Conservation (phyloP, 352 stramenopile species). For the Hyaloperonospora brassicae region DNA sequence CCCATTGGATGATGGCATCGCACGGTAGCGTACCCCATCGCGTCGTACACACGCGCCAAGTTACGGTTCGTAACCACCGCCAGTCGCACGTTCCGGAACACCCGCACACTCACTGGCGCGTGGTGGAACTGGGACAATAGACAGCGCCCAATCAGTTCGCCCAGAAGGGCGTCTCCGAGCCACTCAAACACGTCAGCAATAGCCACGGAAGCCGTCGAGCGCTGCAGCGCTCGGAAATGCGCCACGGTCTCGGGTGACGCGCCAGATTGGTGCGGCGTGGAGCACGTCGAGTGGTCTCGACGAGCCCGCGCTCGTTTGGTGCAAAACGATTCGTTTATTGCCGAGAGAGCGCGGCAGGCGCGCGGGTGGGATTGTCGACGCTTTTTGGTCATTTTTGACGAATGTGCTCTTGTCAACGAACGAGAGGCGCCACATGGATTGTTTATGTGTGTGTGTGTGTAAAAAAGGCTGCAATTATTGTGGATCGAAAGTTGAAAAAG, state of each 20-base stretch:
- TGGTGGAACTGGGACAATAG: slow-evolving; percentile 58
- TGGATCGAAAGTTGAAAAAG: too few relatives aligned
- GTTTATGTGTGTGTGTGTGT: background rate
- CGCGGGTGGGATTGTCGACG: slow-evolving; percentile 6
- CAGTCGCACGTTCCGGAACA: slow-evolving; percentile 61
- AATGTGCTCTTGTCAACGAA: background rate
- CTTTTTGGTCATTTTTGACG: slow-evolving; percentile 16
- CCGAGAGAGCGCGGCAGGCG: slow-evolving; percentile 11
- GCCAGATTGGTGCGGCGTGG: background rate
- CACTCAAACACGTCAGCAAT: slow-evolving; percentile 66
- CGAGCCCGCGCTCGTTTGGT: slow-evolving; percentile 9
- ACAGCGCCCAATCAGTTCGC: slow-evolving; percentile 58
- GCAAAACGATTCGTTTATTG: slow-evolving; percentile 3
- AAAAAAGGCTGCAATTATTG: background rate
- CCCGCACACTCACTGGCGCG: slow-evolving; percentile 42
- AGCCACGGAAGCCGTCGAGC: background rate
- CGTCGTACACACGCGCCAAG: slow-evolving; percentile 52
- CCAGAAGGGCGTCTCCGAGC: slow-evolving; percentile 66
- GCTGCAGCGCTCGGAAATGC: slow-evolving; percentile 38
- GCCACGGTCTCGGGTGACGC: slow-evolving; percentile 12
- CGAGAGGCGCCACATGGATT: background rate
- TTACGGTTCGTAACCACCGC: slow-evolving; percentile 66
- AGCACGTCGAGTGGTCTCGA: background rate
- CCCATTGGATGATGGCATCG: slow-evolving; percentile 3
- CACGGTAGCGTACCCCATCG: slow-evolving; percentile 43